Conservation (phyloP, 129 eudicot species). For the Kitagawia praeruptora region DNA sequence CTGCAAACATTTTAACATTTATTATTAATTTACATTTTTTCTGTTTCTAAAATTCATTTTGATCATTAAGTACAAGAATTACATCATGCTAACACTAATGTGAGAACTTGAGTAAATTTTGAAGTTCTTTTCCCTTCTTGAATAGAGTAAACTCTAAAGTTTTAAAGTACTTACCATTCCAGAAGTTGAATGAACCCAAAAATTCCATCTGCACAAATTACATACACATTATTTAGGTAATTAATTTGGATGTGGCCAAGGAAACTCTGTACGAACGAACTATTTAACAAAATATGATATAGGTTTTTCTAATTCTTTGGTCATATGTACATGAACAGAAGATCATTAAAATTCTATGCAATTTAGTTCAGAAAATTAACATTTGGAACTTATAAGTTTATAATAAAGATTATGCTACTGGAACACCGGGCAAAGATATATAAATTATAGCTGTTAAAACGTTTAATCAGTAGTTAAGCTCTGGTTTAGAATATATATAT, state of each 20-base stretch:
- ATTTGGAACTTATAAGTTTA: background rate
- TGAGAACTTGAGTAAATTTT: too few species aligned
- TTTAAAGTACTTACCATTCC: conserved; percentile 36
- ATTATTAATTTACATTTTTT: background rate
- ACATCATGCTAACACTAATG: background rate
- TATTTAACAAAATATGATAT: background rate
- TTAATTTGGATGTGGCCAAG: background rate
- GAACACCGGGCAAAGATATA: background rate
- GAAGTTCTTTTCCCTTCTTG: too few species aligned
- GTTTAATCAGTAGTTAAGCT: background rate
- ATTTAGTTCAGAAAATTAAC: background rate
- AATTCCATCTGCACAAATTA: conserved; percentile 54
- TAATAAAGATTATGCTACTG: background rate
- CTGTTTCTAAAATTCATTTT: background rate
- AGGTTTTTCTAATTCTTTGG: background rate
- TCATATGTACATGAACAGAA: too few species aligned
- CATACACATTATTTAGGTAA: background rate
- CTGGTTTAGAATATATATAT: background rate
- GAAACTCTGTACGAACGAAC: background rate
- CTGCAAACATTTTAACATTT: background rate
- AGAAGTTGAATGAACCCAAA: conserved; percentile 32
- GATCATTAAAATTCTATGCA: too few species aligned
- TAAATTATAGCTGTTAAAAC: background rate
- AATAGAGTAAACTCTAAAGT: background rate
- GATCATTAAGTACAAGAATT: background rate